These are phyloP conservation scores for Xylaria telfairii DNA, from an alignment of 495 filamentous ascomycete genomes.

Conservation along the genomic window DNA sequence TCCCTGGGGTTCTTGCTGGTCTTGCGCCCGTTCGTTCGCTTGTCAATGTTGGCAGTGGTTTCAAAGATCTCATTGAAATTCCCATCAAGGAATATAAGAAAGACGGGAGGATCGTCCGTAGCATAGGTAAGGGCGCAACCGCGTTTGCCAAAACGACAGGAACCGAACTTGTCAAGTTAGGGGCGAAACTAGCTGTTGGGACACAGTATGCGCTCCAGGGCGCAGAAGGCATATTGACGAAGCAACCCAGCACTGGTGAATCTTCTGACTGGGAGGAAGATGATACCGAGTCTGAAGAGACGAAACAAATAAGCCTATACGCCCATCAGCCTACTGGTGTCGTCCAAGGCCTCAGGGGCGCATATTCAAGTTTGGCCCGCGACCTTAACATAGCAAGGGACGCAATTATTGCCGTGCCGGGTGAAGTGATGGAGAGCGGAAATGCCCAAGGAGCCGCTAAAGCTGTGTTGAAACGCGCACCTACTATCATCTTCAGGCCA, in stretches of 20 bases:
- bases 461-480: constrained; percentile 81
- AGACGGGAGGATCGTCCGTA: constrained; percentile 89
- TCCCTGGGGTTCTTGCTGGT: constrained; percentile 86
- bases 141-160: constrained; percentile 93
- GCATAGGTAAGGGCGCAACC: constrained; percentile 85
- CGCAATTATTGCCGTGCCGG: constrained; percentile 93
- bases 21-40: constrained; percentile 88
- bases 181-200: constrained; percentile 92
- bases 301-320: constrained; percentile 82
- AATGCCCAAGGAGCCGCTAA: constrained; percentile 81
- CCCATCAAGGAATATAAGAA: constrained; percentile 93
- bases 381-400: constrained; percentile 85
- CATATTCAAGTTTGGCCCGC: constrained; percentile 79
- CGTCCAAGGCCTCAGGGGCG: constrained; percentile 81
- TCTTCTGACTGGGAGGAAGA: constrained; percentile 66
- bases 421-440: constrained; percentile 85
- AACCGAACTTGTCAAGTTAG: constrained; percentile 87
- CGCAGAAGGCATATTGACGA: constrained; percentile 76
- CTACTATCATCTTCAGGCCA: constrained; percentile 88
- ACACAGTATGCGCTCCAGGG: constrained; percentile 90
- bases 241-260: constrained; percentile 47
- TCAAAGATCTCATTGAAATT: constrained; percentile 83
- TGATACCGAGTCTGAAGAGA: constrained; percentile 65
- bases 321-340: constrained; percentile 91
- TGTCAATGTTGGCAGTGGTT: constrained; percentile 86